Conservation (phyloP, 495 filamentous ascomycete genomes). For the Penicillium taxi region DNA sequence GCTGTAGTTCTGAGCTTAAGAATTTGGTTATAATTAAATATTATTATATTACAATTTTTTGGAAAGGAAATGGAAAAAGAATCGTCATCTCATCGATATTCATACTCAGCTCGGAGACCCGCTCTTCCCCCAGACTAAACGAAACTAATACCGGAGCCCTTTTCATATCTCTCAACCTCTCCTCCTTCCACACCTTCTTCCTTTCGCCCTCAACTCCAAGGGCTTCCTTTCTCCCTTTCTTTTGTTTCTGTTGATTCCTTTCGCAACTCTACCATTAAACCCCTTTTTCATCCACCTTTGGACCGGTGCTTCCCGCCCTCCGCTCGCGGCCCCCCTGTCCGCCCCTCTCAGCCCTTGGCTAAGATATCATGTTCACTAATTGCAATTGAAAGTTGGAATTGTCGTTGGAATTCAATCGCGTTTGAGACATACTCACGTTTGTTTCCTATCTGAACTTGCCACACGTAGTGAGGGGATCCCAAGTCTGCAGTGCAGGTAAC, state of each 20-base stretch:
- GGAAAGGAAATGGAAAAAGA: no score
- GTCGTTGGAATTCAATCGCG: conserved; percentile 53
- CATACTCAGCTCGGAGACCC: no score
- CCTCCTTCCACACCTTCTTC: conserved; percentile 6
- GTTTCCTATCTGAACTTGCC: conserved; percentile 10
- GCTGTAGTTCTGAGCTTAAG: no score
- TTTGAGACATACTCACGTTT: conserved; percentile 54
- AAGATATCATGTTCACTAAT: conserved; percentile 54
- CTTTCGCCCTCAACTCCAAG: background rate
- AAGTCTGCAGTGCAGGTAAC: conserved; percentile 35
- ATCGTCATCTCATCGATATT: no score
- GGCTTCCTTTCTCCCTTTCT: conserved; percentile 8
- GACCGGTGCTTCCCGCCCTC: conserved; percentile 40
- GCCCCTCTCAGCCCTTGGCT: conserved; percentile 56
- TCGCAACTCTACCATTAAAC: conserved; percentile 39
- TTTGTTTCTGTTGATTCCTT: conserved; percentile 11
- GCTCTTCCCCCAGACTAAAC: conserved; percentile 20
- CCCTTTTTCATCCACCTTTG: conserved; percentile 43
- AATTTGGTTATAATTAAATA: no score
- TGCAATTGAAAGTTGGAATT: conserved; percentile 50
- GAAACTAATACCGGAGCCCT: conserved; percentile 10
- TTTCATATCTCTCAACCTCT: conserved; percentile 10
- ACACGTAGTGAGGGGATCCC: conserved; percentile 16
- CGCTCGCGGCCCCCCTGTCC: conserved; percentile 49
- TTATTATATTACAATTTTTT: no score